These are phyloP conservation scores for Plenodomus lindquistii DNA, from an alignment of 2,329 filamentous ascomycete genomes.

Conservation along the genomic window DNA sequence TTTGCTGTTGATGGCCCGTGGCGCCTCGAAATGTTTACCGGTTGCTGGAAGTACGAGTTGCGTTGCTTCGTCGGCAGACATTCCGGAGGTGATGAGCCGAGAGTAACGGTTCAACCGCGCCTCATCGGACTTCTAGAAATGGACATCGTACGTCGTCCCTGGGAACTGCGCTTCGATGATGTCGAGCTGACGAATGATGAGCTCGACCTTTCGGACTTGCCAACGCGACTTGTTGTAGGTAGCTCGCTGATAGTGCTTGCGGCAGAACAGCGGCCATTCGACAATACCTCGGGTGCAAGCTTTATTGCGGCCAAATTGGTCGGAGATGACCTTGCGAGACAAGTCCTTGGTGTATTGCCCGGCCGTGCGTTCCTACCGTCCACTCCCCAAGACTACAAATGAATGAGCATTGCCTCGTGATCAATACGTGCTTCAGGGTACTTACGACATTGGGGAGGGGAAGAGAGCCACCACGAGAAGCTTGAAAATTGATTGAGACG, in stretches of 20 bases:
- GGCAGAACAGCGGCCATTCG: conserved; percentile 43
- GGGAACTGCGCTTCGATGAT: conserved; percentile 36
- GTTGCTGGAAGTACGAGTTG: conserved; percentile 10
- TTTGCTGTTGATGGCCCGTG: too few relatives aligned
- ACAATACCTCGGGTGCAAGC: conserved; percentile 36
- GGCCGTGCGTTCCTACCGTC: too few relatives aligned
- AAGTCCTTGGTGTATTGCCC: conserved; percentile 39
- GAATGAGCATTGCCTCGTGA: too few relatives aligned
- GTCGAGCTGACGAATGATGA: conserved; percentile 40
- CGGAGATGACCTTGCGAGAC: conserved; percentile 45
- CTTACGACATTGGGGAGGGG: too few relatives aligned
- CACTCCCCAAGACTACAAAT: too few relatives aligned
- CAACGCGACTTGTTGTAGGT: conserved; percentile 43
- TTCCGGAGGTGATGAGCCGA: conserved; percentile 23
- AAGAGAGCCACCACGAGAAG: too few relatives aligned
- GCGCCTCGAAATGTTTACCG: conserved; percentile 37
- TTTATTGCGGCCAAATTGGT: conserved; percentile 48
- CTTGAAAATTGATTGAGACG: too few relatives aligned
- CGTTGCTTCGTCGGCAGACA: conserved; percentile 10
- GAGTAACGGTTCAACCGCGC: conserved; percentile 36
- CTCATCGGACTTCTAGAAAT: conserved; percentile 43
- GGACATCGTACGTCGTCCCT: conserved; percentile 36
- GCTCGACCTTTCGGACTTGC: conserved; percentile 38
- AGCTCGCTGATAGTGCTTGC: conserved; percentile 48
- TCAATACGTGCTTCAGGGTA: too few relatives aligned